Evolutionary conservation across 139 green algal species (phyloP).

Genomic region (Chlorella sp.): DNA sequence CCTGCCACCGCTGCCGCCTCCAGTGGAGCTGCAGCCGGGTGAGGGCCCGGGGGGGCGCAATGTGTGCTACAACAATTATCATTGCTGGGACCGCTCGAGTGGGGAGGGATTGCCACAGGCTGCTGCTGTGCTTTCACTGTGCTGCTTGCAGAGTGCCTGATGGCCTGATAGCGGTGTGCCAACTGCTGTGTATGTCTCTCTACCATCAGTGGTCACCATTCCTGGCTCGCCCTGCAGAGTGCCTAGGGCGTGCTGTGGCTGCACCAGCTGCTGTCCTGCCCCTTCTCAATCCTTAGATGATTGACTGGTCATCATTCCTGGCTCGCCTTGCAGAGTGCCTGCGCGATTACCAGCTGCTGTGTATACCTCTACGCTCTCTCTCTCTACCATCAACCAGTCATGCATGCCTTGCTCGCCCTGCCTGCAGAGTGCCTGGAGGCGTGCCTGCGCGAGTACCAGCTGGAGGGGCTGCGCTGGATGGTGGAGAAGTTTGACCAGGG

Average conservation of each 20-base stretch:
- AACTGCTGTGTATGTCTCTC: no score
- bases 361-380: no score
- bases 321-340: conserved; percentile 30
- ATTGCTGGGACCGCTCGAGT: no score
- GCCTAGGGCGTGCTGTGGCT: no score
- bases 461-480: conserved; percentile 67
- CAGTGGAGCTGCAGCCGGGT: conserved; percentile 49
- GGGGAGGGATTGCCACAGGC: no score
- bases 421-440: conserved; percentile 39
- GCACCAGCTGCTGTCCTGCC: no score
- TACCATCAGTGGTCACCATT: no score
- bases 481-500: conserved; percentile 53
- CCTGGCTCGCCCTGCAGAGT: neutral
- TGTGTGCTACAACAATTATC: no score
- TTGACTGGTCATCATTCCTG: no score
- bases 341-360: conserved; percentile 79
- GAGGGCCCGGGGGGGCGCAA: neutral
- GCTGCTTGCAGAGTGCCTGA: neutral
- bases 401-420: neutral
- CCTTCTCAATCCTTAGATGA: no score
- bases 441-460: conserved; percentile 81
- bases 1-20: neutral
- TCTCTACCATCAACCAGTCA: no score
- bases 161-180: no score
- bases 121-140: neutral